phyloP scores from a whole-genome alignment of 2,329 filamentous ascomycete species.

The Blastomyces silverae region DNA sequence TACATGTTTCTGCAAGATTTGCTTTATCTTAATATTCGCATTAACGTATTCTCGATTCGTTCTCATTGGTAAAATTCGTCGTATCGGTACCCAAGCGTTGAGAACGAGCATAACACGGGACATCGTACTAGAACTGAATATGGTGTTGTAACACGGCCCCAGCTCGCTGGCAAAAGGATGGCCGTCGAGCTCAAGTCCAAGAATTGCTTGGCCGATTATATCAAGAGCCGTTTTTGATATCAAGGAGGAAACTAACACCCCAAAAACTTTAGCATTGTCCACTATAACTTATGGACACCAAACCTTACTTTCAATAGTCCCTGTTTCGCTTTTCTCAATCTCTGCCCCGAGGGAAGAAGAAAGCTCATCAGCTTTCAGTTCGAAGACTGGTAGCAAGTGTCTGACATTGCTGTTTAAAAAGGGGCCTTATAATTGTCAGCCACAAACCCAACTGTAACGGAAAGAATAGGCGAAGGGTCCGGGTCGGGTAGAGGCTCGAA shows the following conservation, averaged over 20 bases:
- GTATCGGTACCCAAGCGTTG: slow-evolving; percentile 6
- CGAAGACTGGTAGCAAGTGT: slow-evolving; percentile 6
- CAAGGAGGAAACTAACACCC: slow-evolving; percentile 8
- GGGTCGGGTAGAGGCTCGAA: not conserved
- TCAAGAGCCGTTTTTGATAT: slow-evolving; percentile 10
- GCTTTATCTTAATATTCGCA: slow-evolving; percentile 4
- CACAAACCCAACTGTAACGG: not conserved
- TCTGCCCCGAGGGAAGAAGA: not conserved
- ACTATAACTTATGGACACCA: not conserved
- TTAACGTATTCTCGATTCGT: slow-evolving; percentile 14
- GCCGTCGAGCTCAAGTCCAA: slow-evolving; percentile 8
- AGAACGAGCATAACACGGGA: slow-evolving; percentile 13
- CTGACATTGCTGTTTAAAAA: slow-evolving; percentile 13
- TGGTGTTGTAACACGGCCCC: not conserved
- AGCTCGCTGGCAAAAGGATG: slow-evolving; percentile 4
- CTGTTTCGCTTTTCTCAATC: not conserved
- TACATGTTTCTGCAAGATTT: slow-evolving; percentile 11
- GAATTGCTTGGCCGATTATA: slow-evolving; percentile 11
- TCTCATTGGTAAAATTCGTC: slow-evolving; percentile 11
- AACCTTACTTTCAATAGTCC: not conserved
- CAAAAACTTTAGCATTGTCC: not conserved
- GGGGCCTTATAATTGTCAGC: slow-evolving; percentile 2
- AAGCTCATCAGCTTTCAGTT: slow-evolving; percentile 9
- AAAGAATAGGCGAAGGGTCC: not conserved
- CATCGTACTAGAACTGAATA: slow-evolving; percentile 1